phyloP scores from a whole-genome alignment of 768 basidiomycete genomes.

The Amanita pseudoporphyria region DNA sequence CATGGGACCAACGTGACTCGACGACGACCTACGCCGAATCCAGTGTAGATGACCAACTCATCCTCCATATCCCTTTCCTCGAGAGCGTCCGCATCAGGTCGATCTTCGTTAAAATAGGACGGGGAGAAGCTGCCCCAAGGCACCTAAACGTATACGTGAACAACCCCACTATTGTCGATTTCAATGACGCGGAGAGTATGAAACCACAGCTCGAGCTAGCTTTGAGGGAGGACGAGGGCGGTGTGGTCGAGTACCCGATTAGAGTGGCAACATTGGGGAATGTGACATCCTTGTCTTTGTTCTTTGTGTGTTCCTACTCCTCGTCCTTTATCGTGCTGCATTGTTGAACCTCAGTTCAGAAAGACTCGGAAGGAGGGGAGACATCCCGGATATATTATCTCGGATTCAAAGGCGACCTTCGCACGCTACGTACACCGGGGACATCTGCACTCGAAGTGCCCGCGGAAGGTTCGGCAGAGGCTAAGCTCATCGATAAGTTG shows the following conservation, averaged over 20 bases:
- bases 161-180: constrained; percentile 66
- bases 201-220: constrained; percentile 65
- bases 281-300: constrained; percentile 62
- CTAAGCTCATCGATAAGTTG: constrained; percentile 50
- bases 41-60: constrained; percentile 82
- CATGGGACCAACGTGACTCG: constrained; percentile 72
- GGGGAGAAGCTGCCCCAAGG: constrained; percentile 69
- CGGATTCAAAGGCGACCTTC: constrained; percentile 74
- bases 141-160: constrained; percentile 71
- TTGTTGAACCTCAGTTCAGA: constrained; percentile 27
- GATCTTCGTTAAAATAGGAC: constrained; percentile 66
- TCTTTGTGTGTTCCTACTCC: constrained; percentile 50
- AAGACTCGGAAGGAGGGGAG: constrained; percentile 58
- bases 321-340: background rate
- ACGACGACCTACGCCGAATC: constrained; percentile 60
- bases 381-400: constrained; percentile 63
- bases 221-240: constrained; percentile 60
- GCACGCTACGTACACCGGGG: constrained; percentile 41
- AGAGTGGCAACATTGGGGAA: constrained; percentile 69
- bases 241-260: constrained; percentile 69
- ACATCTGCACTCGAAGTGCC: constrained; percentile 62
- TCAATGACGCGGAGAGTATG: constrained; percentile 57
- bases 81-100: constrained; percentile 72
- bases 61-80: constrained; percentile 74
- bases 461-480: constrained; percentile 74